Evolutionary conservation across 208 protist species (phyloP), one percentile per base, ranked within the genome.

Genomic region (Perkinsela sp.): DNA sequence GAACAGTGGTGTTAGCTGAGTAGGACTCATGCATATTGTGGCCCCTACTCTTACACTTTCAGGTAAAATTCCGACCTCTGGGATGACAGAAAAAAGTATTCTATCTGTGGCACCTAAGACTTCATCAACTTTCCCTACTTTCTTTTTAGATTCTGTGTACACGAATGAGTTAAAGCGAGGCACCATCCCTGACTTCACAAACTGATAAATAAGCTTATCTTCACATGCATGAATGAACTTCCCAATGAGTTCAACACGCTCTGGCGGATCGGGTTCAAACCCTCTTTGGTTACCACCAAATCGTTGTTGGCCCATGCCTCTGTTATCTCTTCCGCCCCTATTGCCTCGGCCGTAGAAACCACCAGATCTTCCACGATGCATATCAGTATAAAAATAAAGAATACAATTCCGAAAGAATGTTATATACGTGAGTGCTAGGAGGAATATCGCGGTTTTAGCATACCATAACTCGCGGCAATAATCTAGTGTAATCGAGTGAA

Each of bases 111-210:
- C 86, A 31, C 88, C 88, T 15, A 93, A 75, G 69, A 93, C 86
- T 66, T 93, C 85, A 31, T 93, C 88, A 70, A 93, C 90, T 73
- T 93, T 93, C 67, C 88, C 88, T 69, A 93, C 80, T 69, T 93
- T 93, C 1, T 80, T 82, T 76, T 91, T 93, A 69, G 88, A 85
- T 40, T 87, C 75, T 2, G 83, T 90, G 74, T 93, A 93, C 0
- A 91, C 84, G 68, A 89, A 93, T n/a, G 85, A 82, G 77, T 93
- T 93, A 71, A 93, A 93, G 66, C 85, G 83, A 0, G 88, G 88
- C 13, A 93, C 81, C 28, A 75, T 69, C 0, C 75, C 83, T 0
- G 71, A 66, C 0, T 71, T 66, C 2, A 76, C 79, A 0, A 89
- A 82, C 74, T 85, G 81, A 75, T 89, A 90, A 31, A 93, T 78